phyloP scores from a whole-genome alignment of 768 basidiomycete species.

The Mycena pura region DNA sequence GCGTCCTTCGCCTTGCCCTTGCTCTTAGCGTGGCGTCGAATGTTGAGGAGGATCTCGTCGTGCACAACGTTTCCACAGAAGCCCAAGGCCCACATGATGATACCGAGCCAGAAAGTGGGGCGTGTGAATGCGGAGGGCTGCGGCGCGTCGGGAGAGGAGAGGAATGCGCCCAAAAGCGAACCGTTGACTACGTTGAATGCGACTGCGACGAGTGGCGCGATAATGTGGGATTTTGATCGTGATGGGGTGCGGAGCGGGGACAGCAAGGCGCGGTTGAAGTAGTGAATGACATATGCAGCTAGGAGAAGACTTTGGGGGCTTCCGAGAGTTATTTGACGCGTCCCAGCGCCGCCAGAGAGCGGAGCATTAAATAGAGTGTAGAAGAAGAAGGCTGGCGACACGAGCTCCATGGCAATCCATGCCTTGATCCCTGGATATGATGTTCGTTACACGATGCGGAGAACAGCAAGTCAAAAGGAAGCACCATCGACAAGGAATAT shows the following conservation, averaged over 20 bases:
- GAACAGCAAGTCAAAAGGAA: background rate
- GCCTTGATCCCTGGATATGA: slow-evolving; percentile 40
- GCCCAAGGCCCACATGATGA: slow-evolving; percentile 73
- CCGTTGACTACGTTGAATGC: slow-evolving; percentile 80
- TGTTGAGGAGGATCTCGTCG: slow-evolving; percentile 87
- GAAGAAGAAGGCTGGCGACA: slow-evolving; percentile 64
- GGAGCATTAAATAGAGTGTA: slow-evolving; percentile 56
- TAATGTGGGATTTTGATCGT: slow-evolving; percentile 76
- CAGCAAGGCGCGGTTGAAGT: slow-evolving; percentile 81
- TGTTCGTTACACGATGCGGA: background rate
- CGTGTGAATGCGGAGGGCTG: slow-evolving; percentile 34
- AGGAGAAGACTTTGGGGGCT: slow-evolving; percentile 58
- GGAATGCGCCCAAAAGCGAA: slow-evolving; percentile 69
- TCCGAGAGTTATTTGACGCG: slow-evolving; percentile 37
- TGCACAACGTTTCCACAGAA: slow-evolving; percentile 83
- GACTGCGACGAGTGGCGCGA: slow-evolving; percentile 60
- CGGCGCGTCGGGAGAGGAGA: slow-evolving; percentile 63
- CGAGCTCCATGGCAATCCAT: slow-evolving; percentile 84
- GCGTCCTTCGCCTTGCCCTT: slow-evolving; percentile 44
- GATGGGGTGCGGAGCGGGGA: slow-evolving; percentile 83
- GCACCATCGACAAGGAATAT: slow-evolving; percentile 65
- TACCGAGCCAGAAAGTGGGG: slow-evolving; percentile 65
- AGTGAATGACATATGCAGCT: slow-evolving; percentile 73
- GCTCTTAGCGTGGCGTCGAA: slow-evolving; percentile 68
- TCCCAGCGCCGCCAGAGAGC: slow-evolving; percentile 43